Evolutionary conservation across 2,329 filamentous ascomycete genomes (phyloP).

Genomic region (Elsinoe ampelina): DNA sequence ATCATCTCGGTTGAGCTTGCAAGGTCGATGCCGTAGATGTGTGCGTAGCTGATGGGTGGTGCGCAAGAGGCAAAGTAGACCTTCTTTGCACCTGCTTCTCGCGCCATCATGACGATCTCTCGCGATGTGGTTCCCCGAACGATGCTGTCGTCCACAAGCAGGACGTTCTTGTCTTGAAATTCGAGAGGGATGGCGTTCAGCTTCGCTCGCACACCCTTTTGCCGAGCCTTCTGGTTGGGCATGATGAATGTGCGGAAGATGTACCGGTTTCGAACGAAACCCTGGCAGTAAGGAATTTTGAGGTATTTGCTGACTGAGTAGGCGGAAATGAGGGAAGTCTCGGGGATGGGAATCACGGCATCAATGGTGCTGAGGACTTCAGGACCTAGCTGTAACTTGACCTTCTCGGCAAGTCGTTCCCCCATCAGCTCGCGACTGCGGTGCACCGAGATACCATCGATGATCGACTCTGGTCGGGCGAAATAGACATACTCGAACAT

Average conservation of each 20-base stretch:
- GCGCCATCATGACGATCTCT: slow-evolving; percentile 75
- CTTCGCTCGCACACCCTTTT: slow-evolving; percentile 84
- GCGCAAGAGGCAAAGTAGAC: slow-evolving; percentile 77
- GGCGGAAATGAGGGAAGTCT: slow-evolving; percentile 75
- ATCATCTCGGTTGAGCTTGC: slow-evolving; percentile 63
- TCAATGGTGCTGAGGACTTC: slow-evolving; percentile 69
- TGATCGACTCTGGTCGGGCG: slow-evolving; percentile 68
- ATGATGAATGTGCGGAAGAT: slow-evolving; percentile 83
- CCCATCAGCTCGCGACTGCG: slow-evolving; percentile 82
- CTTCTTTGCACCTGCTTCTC: slow-evolving; percentile 71
- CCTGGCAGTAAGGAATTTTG: slow-evolving; percentile 67
- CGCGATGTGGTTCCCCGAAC: slow-evolving; percentile 76
- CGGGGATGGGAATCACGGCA: slow-evolving; percentile 72
- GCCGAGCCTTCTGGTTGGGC: slow-evolving; percentile 68
- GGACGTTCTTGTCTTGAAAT: slow-evolving; percentile 69
- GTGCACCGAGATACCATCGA: slow-evolving; percentile 83
- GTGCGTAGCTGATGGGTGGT: slow-evolving; percentile 71
- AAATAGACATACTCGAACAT: slow-evolving; percentile 88
- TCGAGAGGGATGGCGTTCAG: slow-evolving; percentile 78
- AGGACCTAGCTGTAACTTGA: slow-evolving; percentile 57
- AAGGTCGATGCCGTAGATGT: slow-evolving; percentile 77
- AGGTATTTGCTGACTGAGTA: slow-evolving; percentile 65
- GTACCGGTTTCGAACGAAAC: slow-evolving; percentile 83
- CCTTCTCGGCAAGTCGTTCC: slow-evolving; percentile 63
- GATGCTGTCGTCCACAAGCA: slow-evolving; percentile 82